Base-by-base conservation (phyloP, 2,329 filamentous ascomycete genomes). In the Rhynchosporium agropyri region DNA sequence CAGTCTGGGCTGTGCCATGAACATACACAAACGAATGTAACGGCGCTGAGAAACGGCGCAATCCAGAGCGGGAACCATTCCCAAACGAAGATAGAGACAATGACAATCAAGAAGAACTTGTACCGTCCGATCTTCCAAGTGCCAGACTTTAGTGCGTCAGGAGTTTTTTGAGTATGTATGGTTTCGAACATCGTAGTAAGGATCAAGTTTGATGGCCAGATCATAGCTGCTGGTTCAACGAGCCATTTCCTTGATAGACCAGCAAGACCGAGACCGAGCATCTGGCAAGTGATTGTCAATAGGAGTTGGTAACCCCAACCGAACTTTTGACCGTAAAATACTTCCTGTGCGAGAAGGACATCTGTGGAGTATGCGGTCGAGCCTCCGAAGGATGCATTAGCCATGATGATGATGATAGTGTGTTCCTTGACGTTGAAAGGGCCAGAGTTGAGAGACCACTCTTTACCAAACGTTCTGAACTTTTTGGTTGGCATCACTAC, bases 301-400 rank as follows among this genome's bases (percentile, higher is more conserved):
- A 89, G 76, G 4, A 87, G 74, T 73, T 87, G 82, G 74, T 86
- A 87, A 0, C 79, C 79, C 76, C 83, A 84, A 60, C 82, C 10
- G 89, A 76, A 61, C 86, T 88, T 74, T 90, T 89, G 1, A 86
- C 89, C 8, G 85, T 92, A 92, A 69, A 91, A 91, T 15, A 88
- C 81, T 26, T 85, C 77, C 75, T 90, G 88, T 84, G 89, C 89
- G 2, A 91, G 79, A 50, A 92, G 83, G 36, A 91, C 87, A 68
- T 92, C 89, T 0, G 89, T 91, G 0, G 88, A 62, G 28, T 66
- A 64, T 4, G 63, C 63, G 12, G 60, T 57, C 1, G 53, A 50
- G 13, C 59, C 57, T 26, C 54, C 64, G 40, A 70, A 69, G 26
- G 59, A 64, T 7, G 65, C 80, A 80, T 82, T 71, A 8, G 70